A percentile compares a stretch with the other conserved stretches of the same genome.
phyloP scores from a whole-genome alignment of 441 rosid genomes.

The Populus tomentosa region DNA sequence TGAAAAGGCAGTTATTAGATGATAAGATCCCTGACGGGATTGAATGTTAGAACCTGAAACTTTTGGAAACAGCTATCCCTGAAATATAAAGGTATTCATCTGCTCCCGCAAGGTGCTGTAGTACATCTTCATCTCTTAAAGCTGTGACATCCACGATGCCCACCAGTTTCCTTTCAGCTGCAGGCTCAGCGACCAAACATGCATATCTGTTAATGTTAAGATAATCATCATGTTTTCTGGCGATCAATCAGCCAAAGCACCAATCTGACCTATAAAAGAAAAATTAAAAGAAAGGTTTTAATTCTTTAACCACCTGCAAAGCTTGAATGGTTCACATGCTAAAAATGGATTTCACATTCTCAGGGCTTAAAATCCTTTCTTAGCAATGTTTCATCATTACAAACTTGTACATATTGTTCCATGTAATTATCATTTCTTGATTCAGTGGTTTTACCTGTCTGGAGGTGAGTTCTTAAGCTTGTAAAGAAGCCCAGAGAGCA shows the following conservation, averaged over 20 bases:
- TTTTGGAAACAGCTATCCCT: constrained; percentile 68
- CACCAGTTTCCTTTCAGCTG: constrained; percentile 39
- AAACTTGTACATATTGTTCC: too few species aligned
- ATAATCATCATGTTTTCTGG: neutral
- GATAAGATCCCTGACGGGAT: neutral
- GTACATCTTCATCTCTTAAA: constrained; percentile 44
- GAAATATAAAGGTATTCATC: constrained; percentile 82
- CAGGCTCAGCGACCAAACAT: constrained; percentile 59
- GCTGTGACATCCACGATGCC: constrained; percentile 82
- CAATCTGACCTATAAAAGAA: neutral
- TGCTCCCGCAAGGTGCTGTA: constrained; percentile 46
- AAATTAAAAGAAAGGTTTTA: neutral
- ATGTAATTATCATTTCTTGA: too few species aligned
- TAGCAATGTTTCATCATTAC: neutral
- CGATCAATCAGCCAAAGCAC: neutral
- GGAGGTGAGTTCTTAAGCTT: constrained; percentile 72
- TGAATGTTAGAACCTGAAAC: constrained; percentile 39
- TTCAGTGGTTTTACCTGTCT: constrained; percentile 34
- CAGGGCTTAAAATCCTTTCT: neutral
- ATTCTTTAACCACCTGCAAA: neutral
- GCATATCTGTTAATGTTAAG: constrained; percentile 35
- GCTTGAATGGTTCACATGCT: neutral
- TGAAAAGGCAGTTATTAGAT: neutral
- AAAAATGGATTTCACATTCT: neutral
- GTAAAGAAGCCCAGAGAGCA: constrained; percentile 71